These are phyloP conservation scores for Rutstroemia sp. DNA, from an alignment of 2,329 filamentous ascomycete genomes.

Conservation along the genomic window DNA sequence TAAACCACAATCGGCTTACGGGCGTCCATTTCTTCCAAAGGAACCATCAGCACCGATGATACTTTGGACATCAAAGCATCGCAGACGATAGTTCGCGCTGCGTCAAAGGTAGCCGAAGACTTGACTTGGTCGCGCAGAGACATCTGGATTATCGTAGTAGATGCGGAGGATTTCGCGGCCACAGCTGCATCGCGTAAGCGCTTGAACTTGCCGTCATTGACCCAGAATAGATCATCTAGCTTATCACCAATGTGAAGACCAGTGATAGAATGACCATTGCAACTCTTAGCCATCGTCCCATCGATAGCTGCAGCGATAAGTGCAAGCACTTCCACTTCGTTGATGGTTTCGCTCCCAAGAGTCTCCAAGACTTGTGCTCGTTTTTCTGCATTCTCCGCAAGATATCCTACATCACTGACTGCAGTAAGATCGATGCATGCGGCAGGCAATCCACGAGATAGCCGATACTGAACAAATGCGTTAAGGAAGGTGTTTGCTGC, in stretches of 20 bases:
- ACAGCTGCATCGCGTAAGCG: conserved; percentile 8
- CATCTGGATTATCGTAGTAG: background rate
- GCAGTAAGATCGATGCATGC: conserved; percentile 18
- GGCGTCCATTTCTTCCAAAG: conserved; percentile 39
- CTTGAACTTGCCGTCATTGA: conserved; percentile 20
- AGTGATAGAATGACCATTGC: conserved; percentile 21
- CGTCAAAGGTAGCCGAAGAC: conserved; percentile 12
- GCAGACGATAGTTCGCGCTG: conserved; percentile 30
- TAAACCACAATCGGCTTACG: conserved; percentile 25
- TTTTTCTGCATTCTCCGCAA: conserved; percentile 25
- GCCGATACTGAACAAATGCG: conserved; percentile 20
- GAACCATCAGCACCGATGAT: conserved; percentile 40
- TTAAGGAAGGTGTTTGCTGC: conserved; percentile 31
- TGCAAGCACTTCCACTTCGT: conserved; percentile 18
- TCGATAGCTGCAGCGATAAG: conserved; percentile 26
- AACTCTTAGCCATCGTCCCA: conserved; percentile 8
- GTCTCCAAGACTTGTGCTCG: conserved; percentile 11
- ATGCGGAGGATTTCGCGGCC: background rate
- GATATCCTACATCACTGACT: conserved; percentile 22
- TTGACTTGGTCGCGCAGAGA: conserved; percentile 14
- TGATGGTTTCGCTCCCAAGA: conserved; percentile 15
- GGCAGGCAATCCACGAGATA: conserved; percentile 15
- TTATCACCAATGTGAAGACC: conserved; percentile 15
- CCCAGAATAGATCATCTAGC: conserved; percentile 24
- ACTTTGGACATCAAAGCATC: conserved; percentile 36